Evolutionary conservation across 2,329 filamentous ascomycete genomes (phyloP).

Genomic region (Fusarium domesticum): DNA sequence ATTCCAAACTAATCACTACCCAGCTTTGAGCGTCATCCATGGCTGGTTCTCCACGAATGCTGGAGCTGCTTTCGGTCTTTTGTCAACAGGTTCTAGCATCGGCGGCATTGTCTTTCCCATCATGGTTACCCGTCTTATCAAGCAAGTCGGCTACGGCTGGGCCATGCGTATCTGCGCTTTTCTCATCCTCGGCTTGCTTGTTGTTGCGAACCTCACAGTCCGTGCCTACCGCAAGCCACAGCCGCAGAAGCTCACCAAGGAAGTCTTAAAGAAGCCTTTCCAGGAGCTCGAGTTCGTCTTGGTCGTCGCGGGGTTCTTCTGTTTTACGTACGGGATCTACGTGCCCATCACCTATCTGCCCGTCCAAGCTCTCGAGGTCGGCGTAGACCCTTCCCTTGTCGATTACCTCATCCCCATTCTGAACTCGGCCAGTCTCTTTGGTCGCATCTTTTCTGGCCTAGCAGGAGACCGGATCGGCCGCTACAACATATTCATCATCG

Average conservation of each 20-base stretch:
- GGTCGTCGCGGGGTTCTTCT: slow-evolving; percentile 33
- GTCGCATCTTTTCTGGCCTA: slow-evolving; percentile 34
- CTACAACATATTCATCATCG: slow-evolving; percentile 44
- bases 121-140: slow-evolving; percentile 37
- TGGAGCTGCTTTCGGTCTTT: slow-evolving; percentile 36
- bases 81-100: slow-evolving; percentile 36
- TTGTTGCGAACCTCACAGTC: slow-evolving; percentile 33
- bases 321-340: slow-evolving; percentile 37
- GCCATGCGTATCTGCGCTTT: slow-evolving; percentile 40
- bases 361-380: slow-evolving; percentile 30
- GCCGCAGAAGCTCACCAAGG: slow-evolving; percentile 28
- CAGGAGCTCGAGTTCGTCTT: slow-evolving; percentile 33
- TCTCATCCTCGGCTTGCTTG: slow-evolving; percentile 34
- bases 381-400: slow-evolving; percentile 28
- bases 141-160: slow-evolving; percentile 38
- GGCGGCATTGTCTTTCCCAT: slow-evolving; percentile 43
- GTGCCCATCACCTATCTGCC: slow-evolving; percentile 38
- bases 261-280: slow-evolving; percentile 33
- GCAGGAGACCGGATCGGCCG: slow-evolving; percentile 37
- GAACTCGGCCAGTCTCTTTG: slow-evolving; percentile 39
- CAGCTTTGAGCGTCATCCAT: slow-evolving; percentile 31
- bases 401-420: slow-evolving; percentile 39
- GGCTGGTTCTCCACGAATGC: slow-evolving; percentile 37
- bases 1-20: neutral
- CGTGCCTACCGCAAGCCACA: slow-evolving; percentile 22